A percentile compares a stretch with the other conserved stretches of the same genome.
Evolutionary conservation across 2,329 filamentous ascomycete species (phyloP).

Genomic region (Hymenoscyphus occultus): DNA sequence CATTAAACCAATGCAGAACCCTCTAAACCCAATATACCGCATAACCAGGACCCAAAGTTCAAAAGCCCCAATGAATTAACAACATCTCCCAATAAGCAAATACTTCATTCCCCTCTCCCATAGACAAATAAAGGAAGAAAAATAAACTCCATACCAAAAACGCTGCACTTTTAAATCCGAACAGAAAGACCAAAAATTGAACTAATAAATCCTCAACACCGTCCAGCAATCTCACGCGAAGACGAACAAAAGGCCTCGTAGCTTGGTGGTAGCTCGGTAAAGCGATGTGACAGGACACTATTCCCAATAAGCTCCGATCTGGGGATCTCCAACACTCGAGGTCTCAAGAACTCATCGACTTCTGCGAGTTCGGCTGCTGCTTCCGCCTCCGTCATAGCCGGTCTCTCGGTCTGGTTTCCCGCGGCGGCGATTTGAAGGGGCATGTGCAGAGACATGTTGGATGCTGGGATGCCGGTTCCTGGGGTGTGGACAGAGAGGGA

Average conservation of each 20-base stretch:
- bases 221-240: background rate
- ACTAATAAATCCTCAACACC: background rate
- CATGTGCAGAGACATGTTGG: slow-evolving; percentile 33
- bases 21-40: background rate
- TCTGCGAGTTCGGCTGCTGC: slow-evolving; percentile 31
- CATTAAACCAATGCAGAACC: background rate
- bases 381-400: slow-evolving; percentile 22
- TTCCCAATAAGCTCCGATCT: slow-evolving; percentile 27
- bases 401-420: slow-evolving; percentile 21
- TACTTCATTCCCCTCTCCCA: too few relatives aligned
- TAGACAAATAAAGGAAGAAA: background rate
- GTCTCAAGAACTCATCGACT: slow-evolving; percentile 30
- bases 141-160: background rate
- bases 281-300: slow-evolving; percentile 23
- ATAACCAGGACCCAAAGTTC: background rate
- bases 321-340: slow-evolving; percentile 32
- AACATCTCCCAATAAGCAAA: background rate
- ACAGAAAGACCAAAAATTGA: background rate
- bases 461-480: slow-evolving; percentile 39
- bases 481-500: slow-evolving; percentile 53
- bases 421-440: slow-evolving; percentile 34
- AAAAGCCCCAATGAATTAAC: background rate
- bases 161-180: background rate
- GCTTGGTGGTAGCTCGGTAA: slow-evolving; percentile 29
- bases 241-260: slow-evolving; percentile 28